Evolutionary conservation across 805 yeast genomes (phyloP).

Genomic region (Cyberlindnera maritima): DNA sequence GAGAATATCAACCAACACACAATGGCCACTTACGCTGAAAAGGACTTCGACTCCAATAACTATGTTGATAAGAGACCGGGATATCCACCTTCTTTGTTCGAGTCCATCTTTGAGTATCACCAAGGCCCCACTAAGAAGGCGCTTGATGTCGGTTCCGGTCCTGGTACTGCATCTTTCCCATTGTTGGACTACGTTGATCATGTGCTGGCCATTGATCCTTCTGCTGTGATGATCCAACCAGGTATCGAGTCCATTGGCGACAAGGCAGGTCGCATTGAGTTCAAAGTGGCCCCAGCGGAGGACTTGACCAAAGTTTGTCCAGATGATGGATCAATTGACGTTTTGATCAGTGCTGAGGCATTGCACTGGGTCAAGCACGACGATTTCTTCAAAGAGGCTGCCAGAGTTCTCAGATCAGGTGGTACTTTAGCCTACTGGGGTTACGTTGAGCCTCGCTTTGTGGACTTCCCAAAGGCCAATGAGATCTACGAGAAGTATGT

Average conservation of each 20-base stretch:
- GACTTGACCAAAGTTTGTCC: conserved; percentile 22
- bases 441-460: conserved; percentile 65
- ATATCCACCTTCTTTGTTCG: conserved; percentile 54
- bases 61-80: conserved; percentile 58
- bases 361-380: conserved; percentile 72
- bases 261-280: conserved; percentile 20
- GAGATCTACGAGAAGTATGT: conserved; percentile 52
- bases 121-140: conserved; percentile 32
- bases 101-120: conserved; percentile 41
- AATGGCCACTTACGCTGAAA: conserved; percentile 57
- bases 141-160: conserved; percentile 70
- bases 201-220: conserved; percentile 58
- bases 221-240: conserved; percentile 46
- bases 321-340: conserved; percentile 41
- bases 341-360: conserved; percentile 68
- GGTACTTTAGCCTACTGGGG: conserved; percentile 75
- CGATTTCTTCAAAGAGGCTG: conserved; percentile 47
- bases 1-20: no score
- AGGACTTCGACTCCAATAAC: conserved; percentile 44
- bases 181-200: conserved; percentile 40
- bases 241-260: conserved; percentile 31
- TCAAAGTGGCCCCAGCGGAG: conserved; percentile 28
- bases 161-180: conserved; percentile 62
- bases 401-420: conserved; percentile 45
- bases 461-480: conserved; percentile 51